Conservation (phyloP, 441 rosid species). For the Geranium incanum region DNA sequence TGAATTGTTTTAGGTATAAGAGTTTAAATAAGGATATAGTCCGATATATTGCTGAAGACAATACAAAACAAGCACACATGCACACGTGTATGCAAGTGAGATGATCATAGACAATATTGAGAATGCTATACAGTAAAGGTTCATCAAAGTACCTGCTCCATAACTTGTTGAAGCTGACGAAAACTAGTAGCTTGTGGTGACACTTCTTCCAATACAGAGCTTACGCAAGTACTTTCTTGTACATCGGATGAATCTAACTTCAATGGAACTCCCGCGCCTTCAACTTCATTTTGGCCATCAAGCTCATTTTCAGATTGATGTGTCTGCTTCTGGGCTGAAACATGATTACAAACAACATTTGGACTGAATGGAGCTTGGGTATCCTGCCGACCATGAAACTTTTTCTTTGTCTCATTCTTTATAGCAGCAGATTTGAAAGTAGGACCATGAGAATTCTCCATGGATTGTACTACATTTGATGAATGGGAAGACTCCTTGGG, state of each 20-base stretch:
- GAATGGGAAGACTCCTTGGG: constrained; percentile 48
- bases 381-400: constrained; percentile 25
- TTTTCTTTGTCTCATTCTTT: constrained; percentile 28
- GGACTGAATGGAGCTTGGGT: constrained; percentile 27
- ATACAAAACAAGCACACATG: background rate
- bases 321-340: constrained; percentile 32
- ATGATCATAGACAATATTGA: background rate
- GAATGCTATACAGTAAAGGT: background rate
- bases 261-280: constrained; percentile 33
- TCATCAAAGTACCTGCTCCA: constrained; percentile 49
- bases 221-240: constrained; percentile 52
- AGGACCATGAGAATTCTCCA: constrained; percentile 37
- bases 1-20: background rate
- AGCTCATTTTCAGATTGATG: constrained; percentile 29
- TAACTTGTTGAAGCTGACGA: constrained; percentile 74
- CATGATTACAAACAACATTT: constrained; percentile 33
- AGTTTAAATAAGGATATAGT: background rate
- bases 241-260: constrained; percentile 45
- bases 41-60: background rate
- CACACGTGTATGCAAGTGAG: background rate
- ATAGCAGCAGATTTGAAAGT: constrained; percentile 29
- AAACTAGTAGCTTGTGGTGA: constrained; percentile 74
- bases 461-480: constrained; percentile 47
- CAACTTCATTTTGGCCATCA: constrained; percentile 38
- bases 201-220: constrained; percentile 55